phyloP scores from a whole-genome alignment of 2,329 filamentous ascomycete species.

The Metarhizium album region DNA sequence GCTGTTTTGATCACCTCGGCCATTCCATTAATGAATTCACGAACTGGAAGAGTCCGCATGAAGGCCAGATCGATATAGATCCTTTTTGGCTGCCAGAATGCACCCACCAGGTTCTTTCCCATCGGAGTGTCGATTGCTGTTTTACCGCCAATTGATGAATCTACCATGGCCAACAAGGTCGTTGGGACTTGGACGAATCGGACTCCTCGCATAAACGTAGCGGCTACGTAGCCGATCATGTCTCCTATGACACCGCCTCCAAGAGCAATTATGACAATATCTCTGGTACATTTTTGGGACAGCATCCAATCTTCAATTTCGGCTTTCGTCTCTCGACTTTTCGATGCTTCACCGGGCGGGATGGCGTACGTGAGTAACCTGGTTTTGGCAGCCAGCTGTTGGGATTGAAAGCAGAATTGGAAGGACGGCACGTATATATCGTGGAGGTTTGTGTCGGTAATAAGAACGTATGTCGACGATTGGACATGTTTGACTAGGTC shows the following conservation, averaged over 20 bases:
- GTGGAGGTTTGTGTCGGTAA: constrained; percentile 89
- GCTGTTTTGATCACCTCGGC: constrained; percentile 97
- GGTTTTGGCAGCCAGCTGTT: constrained; percentile 25
- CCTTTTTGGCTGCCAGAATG: constrained; percentile 91
- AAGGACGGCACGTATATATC: constrained; percentile 74
- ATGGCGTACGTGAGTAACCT: constrained; percentile 80
- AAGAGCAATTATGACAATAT: constrained; percentile 88
- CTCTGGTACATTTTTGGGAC: constrained; percentile 79
- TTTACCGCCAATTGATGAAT: constrained; percentile 96
- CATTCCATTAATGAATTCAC: constrained; percentile 98
- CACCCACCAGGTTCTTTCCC: constrained; percentile 90
- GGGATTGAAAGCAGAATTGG: constrained; percentile 28
- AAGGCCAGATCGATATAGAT: constrained; percentile 94
- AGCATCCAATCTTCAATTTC: constrained; percentile 98
- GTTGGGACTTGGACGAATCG: constrained; percentile 95
- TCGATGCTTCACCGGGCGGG: constrained; percentile 85
- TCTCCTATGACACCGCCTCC: constrained; percentile 96
- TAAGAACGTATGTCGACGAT: constrained; percentile 89
- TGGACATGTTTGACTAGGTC: constrained; percentile 69
- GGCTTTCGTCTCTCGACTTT: constrained; percentile 85
- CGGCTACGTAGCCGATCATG: constrained; percentile 93
- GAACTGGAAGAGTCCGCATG: constrained; percentile 75
- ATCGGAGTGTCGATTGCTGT: constrained; percentile 94
- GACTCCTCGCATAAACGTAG: constrained; percentile 96
- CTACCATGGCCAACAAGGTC: constrained; percentile 91